Evolutionary conservation across 768 basidiomycete species (phyloP).

Genomic region (Steccherinum ochraceum): DNA sequence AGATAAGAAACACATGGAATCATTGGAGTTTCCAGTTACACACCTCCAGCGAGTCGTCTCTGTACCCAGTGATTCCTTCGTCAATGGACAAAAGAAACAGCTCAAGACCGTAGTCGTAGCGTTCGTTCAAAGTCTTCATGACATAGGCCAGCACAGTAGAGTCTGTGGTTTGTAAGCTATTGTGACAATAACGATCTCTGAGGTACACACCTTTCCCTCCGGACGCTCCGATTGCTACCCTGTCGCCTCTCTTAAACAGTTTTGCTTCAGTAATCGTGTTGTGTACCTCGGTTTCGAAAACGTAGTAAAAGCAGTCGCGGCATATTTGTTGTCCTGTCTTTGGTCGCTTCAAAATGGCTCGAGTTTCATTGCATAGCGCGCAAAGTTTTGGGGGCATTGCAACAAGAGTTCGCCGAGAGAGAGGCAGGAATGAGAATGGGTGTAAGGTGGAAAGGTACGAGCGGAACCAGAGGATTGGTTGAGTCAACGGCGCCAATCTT

Average conservation of each 20-base stretch:
- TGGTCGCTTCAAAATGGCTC: slow-evolving; percentile 88
- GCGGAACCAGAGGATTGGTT: no score
- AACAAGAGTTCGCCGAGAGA: no score
- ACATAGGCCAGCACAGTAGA: slow-evolving; percentile 97
- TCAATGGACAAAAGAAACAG: slow-evolving; percentile 94
- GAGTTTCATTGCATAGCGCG: slow-evolving; percentile 64
- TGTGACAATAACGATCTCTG: no score
- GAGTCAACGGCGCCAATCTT: no score
- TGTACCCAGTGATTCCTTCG: slow-evolving; percentile 96
- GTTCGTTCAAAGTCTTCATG: slow-evolving; percentile 91
- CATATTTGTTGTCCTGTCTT: slow-evolving; percentile 98
- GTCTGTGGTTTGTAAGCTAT: slow-evolving; percentile 61
- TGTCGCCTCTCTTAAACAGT: slow-evolving; percentile 85
- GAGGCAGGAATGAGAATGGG: no score
- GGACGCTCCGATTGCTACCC: slow-evolving; percentile 95
- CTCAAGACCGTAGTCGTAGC: slow-evolving; percentile 88
- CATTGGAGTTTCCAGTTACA: slow-evolving; percentile 4
- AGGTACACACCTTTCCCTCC: slow-evolving; percentile 96
- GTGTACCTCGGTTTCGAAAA: slow-evolving; percentile 98
- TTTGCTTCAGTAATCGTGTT: slow-evolving; percentile 82
- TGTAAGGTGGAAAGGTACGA: no score
- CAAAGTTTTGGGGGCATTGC: slow-evolving; percentile 79
- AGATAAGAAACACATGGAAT: slow-evolving; percentile 1
- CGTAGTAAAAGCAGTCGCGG: slow-evolving; percentile 91
- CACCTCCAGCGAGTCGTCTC: slow-evolving; percentile 95